Evolutionary conservation across 306 rosid species (phyloP).

Genomic region (Malus fusca): DNA sequence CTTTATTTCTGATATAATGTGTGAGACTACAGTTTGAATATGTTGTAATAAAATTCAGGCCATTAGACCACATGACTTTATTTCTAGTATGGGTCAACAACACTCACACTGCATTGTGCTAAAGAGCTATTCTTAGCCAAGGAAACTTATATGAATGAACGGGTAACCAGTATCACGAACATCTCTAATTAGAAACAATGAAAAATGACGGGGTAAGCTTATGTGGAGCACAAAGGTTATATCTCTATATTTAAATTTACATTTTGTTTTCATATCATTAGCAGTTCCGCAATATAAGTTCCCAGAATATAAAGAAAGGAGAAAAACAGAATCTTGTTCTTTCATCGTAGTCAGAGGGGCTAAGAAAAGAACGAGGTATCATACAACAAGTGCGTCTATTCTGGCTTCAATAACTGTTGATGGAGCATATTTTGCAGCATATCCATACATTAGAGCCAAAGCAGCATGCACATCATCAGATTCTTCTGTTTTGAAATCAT

Average conservation of each 20-base stretch:
- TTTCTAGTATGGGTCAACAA: not conserved
- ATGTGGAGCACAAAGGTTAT: not conserved
- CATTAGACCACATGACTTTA: not conserved
- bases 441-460: slow-evolving; percentile 95
- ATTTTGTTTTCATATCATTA: not conserved
- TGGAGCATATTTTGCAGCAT: slow-evolving; percentile 98
- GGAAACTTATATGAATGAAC: not conserved
- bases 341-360: not conserved
- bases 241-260: not conserved
- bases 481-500: slow-evolving; percentile 69
- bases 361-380: slow-evolving; percentile 33
- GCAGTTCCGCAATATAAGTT: not conserved
- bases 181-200: not conserved
- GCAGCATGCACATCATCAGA: slow-evolving; percentile 98
- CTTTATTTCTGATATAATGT: not conserved
- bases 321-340: not conserved
- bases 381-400: slow-evolving; percentile 92
- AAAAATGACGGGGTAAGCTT: not conserved
- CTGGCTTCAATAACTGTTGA: slow-evolving; percentile 97
- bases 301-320: not conserved
- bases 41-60: not conserved
- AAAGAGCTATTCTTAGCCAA: not conserved
- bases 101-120: not conserved
- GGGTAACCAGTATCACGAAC: not conserved
- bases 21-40: not conserved